A percentile compares a stretch with the other conserved stretches of the same genome.
phyloP scores from a whole-genome alignment of 768 basidiomycete species.

The Pisolithus orientalis region DNA sequence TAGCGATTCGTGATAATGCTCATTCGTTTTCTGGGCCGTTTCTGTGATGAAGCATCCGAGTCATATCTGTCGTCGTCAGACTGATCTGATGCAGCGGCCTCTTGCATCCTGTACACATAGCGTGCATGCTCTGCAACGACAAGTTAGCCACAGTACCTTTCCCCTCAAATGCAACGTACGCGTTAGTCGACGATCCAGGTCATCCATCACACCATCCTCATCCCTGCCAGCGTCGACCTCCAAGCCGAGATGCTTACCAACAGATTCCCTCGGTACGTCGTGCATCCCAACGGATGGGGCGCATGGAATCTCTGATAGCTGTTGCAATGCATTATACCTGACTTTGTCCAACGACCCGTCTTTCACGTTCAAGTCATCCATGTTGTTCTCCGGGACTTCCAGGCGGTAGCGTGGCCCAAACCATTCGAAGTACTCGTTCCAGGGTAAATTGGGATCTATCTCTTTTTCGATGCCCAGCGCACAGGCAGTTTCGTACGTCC shows the following conservation, averaged over 20 bases:
- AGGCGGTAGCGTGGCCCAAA: slow-evolving; percentile 93
- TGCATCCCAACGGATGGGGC: slow-evolving; percentile 88
- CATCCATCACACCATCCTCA: slow-evolving; percentile 42
- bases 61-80: slow-evolving; percentile 45
- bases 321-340: slow-evolving; percentile 55
- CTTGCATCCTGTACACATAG: slow-evolving; percentile 57
- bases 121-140: slow-evolving; percentile 50
- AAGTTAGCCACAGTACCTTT: neutral
- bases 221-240: slow-evolving; percentile 37
- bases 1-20: slow-evolving; percentile 60
- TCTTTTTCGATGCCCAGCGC: slow-evolving; percentile 81
- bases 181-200: slow-evolving; percentile 63
- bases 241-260: slow-evolving; percentile 59
- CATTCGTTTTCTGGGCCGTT: slow-evolving; percentile 51
- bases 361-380: slow-evolving; percentile 86
- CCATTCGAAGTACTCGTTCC: slow-evolving; percentile 94
- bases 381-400: slow-evolving; percentile 87
- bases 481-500: slow-evolving; percentile 97
- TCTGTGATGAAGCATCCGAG: slow-evolving; percentile 41
- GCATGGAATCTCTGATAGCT: slow-evolving; percentile 52
- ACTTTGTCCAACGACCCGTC: slow-evolving; percentile 78
- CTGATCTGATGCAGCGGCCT: slow-evolving; percentile 42
- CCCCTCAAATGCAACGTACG: slow-evolving; percentile 38
- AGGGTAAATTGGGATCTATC: slow-evolving; percentile 73
- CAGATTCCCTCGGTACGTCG: slow-evolving; percentile 66